Conservation (phyloP, 805 yeast species). For the Pichia manshurica region DNA sequence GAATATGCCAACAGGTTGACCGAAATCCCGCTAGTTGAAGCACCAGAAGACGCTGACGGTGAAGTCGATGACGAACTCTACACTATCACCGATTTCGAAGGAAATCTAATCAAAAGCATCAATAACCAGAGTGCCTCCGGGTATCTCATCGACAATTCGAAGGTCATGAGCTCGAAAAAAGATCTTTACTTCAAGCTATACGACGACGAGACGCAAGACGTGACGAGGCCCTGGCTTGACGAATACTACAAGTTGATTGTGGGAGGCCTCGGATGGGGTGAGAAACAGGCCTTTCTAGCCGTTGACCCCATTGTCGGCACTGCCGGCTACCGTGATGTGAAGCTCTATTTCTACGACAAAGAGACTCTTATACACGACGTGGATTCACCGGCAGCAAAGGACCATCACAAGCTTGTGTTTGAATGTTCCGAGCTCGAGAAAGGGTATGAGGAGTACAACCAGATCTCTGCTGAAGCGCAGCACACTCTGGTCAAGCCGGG, state of each 20-base stretch:
- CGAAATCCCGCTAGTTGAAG: conserved; percentile 14
- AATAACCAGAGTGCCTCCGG: conserved; percentile 53
- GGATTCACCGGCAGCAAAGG: not conserved
- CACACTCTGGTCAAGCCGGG: conserved; percentile 12
- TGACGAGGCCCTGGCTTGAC: conserved; percentile 14
- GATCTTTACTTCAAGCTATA: conserved; percentile 22
- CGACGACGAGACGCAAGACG: not conserved
- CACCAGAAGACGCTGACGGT: conserved; percentile 7
- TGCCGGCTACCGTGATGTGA: conserved; percentile 19
- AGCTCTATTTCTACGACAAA: conserved; percentile 18
- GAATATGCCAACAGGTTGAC: conserved; percentile 11
- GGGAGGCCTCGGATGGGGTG: conserved; percentile 77
- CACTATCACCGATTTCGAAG: conserved; percentile 43
- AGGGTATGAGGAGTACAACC: conserved; percentile 10
- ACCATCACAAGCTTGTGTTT: conserved; percentile 12
- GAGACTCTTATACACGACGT: not conserved
- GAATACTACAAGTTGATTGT: conserved; percentile 51
- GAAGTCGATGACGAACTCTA: conserved; percentile 23
- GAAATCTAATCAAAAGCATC: conserved; percentile 55
- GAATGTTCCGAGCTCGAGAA: conserved; percentile 24
- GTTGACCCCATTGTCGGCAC: conserved; percentile 50
- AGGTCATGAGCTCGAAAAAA: conserved; percentile 26
- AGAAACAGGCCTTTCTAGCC: conserved; percentile 59
- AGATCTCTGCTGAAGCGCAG: not conserved
- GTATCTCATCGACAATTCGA: conserved; percentile 41